Percentiles rank a stretch among this genome's conserved stretches.
phyloP scores from a whole-genome alignment of 495 filamentous ascomycete genomes.

The Acidiella bohemica region DNA sequence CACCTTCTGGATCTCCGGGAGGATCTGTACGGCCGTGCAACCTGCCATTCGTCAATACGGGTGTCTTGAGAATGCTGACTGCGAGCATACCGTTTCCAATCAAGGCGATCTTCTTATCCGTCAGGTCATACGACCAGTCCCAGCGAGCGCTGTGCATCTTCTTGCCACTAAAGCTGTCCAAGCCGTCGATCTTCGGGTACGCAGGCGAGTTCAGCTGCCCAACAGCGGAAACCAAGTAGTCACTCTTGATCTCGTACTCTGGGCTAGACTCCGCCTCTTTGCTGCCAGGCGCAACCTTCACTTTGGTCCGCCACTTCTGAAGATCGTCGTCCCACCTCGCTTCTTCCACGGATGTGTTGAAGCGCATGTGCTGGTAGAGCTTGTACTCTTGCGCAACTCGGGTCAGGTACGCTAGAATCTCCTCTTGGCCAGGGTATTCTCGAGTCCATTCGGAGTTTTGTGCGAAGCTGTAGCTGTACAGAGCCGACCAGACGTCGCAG shows the following conservation, averaged over 20 bases:
- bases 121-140: constrained; percentile 41
- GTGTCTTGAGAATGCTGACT: not conserved
- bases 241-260: constrained; percentile 35
- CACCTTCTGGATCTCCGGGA: constrained; percentile 46
- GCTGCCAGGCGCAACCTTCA: constrained; percentile 30
- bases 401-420: constrained; percentile 47
- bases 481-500: constrained; percentile 37
- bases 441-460: constrained; percentile 50
- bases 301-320: constrained; percentile 41
- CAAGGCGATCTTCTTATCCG: constrained; percentile 38
- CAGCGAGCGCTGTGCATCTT: constrained; percentile 38
- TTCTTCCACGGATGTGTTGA: constrained; percentile 38
- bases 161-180: constrained; percentile 42
- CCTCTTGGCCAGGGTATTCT: constrained; percentile 39
- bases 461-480: constrained; percentile 56
- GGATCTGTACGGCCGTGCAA: constrained; percentile 58
- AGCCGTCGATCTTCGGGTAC: constrained; percentile 45
- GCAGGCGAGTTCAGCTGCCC: constrained; percentile 49
- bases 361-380: constrained; percentile 43
- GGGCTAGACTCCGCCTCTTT: constrained; percentile 36
- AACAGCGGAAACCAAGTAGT: constrained; percentile 52
- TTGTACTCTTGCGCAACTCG: constrained; percentile 45
- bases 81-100: constrained; percentile 25
- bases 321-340: constrained; percentile 43
- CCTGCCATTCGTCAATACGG: constrained; percentile 27